Evolutionary conservation across 2,329 filamentous ascomycete genomes (phyloP).

Genomic region (Epichloe baconii): DNA sequence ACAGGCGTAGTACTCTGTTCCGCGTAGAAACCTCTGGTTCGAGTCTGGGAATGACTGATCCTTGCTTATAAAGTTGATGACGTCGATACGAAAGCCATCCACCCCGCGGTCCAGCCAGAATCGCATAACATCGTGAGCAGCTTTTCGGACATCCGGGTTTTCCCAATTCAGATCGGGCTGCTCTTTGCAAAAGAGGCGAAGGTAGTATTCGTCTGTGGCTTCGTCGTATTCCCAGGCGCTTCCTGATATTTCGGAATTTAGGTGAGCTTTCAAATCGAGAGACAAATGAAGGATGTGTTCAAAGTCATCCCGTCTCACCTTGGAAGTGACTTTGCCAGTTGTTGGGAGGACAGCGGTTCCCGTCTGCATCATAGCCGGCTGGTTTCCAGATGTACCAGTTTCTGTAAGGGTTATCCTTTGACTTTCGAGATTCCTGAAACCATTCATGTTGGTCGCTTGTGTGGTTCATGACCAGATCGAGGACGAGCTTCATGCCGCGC

Average conservation of each 20-base stretch:
- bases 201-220: conserved; percentile 39
- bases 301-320: conserved; percentile 12
- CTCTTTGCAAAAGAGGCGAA: conserved; percentile 55
- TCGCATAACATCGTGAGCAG: conserved; percentile 54
- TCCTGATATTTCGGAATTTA: not conserved
- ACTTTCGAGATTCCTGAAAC: conserved; percentile 43
- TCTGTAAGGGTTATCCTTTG: conserved; percentile 38
- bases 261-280: not conserved
- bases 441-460: conserved; percentile 45
- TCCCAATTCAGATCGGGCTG: conserved; percentile 76
- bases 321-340: conserved; percentile 36
- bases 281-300: not conserved
- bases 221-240: conserved; percentile 37
- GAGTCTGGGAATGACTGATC: conserved; percentile 41
- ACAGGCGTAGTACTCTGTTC: conserved; percentile 37
- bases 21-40: conserved; percentile 17
- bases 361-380: conserved; percentile 41
- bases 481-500: conserved; percentile 53
- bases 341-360: conserved; percentile 47
- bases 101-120: conserved; percentile 63
- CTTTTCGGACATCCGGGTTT: conserved; percentile 47
- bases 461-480: conserved; percentile 65
- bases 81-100: conserved; percentile 54
- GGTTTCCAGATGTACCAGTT: conserved; percentile 56
- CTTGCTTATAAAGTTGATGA: conserved; percentile 56